Conservation (phyloP, 768 basidiomycete species). For the Myochromella boudieri region DNA sequence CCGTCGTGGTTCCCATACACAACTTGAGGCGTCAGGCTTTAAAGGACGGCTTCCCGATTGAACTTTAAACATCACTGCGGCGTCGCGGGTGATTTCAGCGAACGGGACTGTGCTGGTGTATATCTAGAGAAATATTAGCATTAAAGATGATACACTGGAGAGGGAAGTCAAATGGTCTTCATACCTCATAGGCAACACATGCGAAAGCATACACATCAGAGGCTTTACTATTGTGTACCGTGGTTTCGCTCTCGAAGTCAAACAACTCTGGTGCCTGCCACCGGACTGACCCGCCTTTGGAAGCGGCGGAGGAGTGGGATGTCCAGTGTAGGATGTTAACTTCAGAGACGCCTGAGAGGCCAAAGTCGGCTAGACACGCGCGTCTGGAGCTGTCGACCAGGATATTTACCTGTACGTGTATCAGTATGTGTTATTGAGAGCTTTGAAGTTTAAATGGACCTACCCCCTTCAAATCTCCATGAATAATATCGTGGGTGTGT, state of each 20-base stretch:
- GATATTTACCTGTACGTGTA: background rate
- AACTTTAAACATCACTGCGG: background rate
- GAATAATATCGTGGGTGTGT: conserved; percentile 5
- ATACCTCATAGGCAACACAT: background rate
- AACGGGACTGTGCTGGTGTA: background rate
- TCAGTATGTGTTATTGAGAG: background rate
- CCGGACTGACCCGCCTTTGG: background rate
- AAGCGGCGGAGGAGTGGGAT: background rate
- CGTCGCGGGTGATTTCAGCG: background rate
- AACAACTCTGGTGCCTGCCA: conserved; percentile 1
- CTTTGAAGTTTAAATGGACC: background rate
- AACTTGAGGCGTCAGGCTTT: background rate
- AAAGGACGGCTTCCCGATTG: background rate
- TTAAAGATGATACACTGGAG: background rate
- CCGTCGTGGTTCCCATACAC: background rate
- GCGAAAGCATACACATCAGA: background rate
- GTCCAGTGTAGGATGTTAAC: background rate
- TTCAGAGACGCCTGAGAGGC: background rate
- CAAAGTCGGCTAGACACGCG: conserved; percentile 1
- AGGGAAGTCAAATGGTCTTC: background rate
- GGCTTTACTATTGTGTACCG: background rate
- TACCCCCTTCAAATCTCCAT: conserved; percentile 13
- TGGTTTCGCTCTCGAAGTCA: background rate
- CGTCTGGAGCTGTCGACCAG: background rate
- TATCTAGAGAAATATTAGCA: background rate